A percentile compares a stretch with the other conserved stretches of the same genome.
Evolutionary conservation across 1,284 basidiomycete genomes (phyloP).

Genomic region (Wolfiporia cocos): DNA sequence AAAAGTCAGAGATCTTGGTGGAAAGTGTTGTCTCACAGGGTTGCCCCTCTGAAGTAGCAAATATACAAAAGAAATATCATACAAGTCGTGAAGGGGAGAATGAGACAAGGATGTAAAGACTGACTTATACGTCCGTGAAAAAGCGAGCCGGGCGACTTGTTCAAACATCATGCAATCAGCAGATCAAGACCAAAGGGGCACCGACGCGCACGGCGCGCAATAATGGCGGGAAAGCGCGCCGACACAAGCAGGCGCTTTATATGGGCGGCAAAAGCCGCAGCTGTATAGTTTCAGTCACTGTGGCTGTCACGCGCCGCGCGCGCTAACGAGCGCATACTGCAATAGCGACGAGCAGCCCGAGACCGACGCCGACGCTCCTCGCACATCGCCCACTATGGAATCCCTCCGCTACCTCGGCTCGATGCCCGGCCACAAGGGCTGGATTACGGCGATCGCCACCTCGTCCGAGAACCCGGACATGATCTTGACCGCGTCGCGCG

Average conservation of each 20-base stretch:
- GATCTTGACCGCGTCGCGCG: constrained; percentile 95
- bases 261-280: constrained; percentile 21
- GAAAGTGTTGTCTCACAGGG: constrained; percentile 65
- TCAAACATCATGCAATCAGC: neutral
- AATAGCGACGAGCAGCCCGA: constrained; percentile 25
- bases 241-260: neutral
- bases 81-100: constrained; percentile 11
- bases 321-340: constrained; percentile 13
- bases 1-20: constrained; percentile 74
- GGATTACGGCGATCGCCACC: constrained; percentile 96
- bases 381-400: constrained; percentile 42
- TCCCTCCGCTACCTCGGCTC: constrained; percentile 90
- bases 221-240: too few relatives aligned
- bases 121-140: too few relatives aligned
- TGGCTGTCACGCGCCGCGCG: constrained; percentile 47
- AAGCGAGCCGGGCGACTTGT: neutral
- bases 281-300: constrained; percentile 46
- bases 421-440: constrained; percentile 92
- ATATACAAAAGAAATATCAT: constrained; percentile 53
- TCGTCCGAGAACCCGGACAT: constrained; percentile 96
- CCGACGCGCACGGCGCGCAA: neutral
- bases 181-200: neutral
- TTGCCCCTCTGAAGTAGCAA: constrained; percentile 79
- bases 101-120: neutral
- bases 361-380: constrained; percentile 28